phyloP scores from a whole-genome alignment of 805 yeast genomes.

The Hanseniaspora vineae region DNA sequence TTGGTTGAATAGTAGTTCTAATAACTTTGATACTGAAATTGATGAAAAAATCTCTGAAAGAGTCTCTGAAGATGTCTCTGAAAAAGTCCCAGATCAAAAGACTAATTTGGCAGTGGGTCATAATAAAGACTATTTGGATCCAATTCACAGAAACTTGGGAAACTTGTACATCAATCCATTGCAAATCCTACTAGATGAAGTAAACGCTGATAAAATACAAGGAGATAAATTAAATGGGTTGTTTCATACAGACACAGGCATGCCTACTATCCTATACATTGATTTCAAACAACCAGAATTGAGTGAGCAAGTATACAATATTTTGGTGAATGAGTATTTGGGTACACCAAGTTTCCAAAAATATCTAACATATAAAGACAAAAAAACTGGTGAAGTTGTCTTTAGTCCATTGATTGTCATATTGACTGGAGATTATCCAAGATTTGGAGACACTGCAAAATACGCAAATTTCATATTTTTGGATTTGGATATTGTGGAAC shows the following conservation, averaged over 20 bases:
- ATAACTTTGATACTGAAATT: neutral
- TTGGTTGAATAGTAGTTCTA: conserved; percentile 24
- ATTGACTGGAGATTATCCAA: conserved; percentile 55
- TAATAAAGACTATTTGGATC: conserved; percentile 32
- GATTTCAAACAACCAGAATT: conserved; percentile 45
- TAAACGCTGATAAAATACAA: conserved; percentile 23
- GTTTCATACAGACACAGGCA: conserved; percentile 31
- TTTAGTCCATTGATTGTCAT: conserved; percentile 50
- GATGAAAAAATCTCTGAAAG: too few species aligned
- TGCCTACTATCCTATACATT: conserved; percentile 47
- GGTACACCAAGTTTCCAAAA: conserved; percentile 31
- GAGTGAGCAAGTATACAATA: conserved; percentile 28
- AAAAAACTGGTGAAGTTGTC: conserved; percentile 17
- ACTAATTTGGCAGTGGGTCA: conserved; percentile 51
- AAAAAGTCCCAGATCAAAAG: too few species aligned
- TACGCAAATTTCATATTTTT: conserved; percentile 2
- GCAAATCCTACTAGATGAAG: conserved; percentile 31
- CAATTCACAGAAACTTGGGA: conserved; percentile 31
- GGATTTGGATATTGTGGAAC: conserved; percentile 13
- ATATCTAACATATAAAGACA: conserved; percentile 32
- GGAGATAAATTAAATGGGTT: conserved; percentile 25
- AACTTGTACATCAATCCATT: conserved; percentile 42
- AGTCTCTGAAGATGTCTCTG: too few species aligned
- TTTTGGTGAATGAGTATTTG: conserved; percentile 31
- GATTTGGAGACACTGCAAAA: neutral